Evolutionary conservation across 441 rosid species (phyloP), one percentile per base, ranked within the genome.

Genomic region (Kokia cookei): DNA sequence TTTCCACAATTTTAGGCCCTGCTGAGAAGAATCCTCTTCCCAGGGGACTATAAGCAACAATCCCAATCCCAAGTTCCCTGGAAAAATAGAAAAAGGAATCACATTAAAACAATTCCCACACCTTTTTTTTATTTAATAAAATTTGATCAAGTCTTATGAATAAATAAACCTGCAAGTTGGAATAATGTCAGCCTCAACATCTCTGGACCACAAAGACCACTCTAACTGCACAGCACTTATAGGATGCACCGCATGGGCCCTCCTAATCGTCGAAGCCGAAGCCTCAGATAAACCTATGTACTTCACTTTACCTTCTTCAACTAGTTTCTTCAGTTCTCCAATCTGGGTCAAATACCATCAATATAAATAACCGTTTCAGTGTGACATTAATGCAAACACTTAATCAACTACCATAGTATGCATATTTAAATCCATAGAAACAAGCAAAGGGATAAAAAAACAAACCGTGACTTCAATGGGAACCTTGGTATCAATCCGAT

Each of bases 11-110:
- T 62, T 85, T 84, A 27, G 89, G 76, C 70, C 92, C 97, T 0
- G 77, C 51, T 15, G 91, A 81, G 2, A 92, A 72, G 85, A 92
- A 89, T 2, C 96, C 94, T 32, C 86, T 59, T 47, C 97, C 93
- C 0, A 93, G 72, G 42, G 64, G 64, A 26, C 90, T 86, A 71
- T 90, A 90, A 15, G 94, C 83, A 14, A 88, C 92, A 73, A 91
- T 91, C 22, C 94, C 92, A 40, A 91, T 91, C 73, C 94, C 94
- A 59, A 89, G 96, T 64, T 89, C 93, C 70, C 96, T 87, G 88
- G 89, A 75, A 58, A 58, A 57, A n/a, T 10, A 10, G 26, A 26
- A 58, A 58, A 26, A 12, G 3, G 13, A 58, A 58, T 24, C 35
- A 10, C 15, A 58, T 58, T 4, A 58, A 11, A 12, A 5, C 12